Conservation (phyloP, 192 early-diverging fungal genomes). For the Phlyctochytrium planicorne region DNA sequence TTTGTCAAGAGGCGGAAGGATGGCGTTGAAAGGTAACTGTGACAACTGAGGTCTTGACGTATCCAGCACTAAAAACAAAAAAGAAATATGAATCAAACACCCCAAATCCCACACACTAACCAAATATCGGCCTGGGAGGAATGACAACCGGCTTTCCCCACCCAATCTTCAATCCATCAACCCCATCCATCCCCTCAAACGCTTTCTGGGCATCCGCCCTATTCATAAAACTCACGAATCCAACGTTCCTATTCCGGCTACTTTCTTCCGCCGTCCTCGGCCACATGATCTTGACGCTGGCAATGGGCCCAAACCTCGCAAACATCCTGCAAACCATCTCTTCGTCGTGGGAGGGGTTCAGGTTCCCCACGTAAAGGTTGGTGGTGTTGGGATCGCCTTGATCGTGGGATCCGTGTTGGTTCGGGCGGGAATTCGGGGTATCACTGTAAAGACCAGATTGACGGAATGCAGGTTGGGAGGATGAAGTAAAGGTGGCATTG, state of each 20-base stretch:
- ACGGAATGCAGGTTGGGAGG: background rate
- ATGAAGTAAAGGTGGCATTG: slow-evolving; percentile 9
- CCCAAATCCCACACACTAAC: slow-evolving; percentile 33
- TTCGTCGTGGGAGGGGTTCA: slow-evolving; percentile 74
- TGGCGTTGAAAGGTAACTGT: slow-evolving; percentile 65
- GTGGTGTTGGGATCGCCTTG: slow-evolving; percentile 74
- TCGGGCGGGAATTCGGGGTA: slow-evolving; percentile 13
- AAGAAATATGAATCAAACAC: background rate
- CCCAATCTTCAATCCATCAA: slow-evolving; percentile 57
- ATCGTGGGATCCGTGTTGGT: slow-evolving; percentile 45
- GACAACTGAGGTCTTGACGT: slow-evolving; percentile 22
- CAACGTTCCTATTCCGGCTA: slow-evolving; percentile 74
- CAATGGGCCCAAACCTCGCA: slow-evolving; percentile 80
- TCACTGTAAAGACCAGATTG: background rate
- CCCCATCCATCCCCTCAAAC: slow-evolving; percentile 71
- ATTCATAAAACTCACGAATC: slow-evolving; percentile 90
- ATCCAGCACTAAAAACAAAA: background rate
- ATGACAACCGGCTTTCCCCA: slow-evolving; percentile 84
- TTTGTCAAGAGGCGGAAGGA: slow-evolving; percentile 29
- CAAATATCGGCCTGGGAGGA: slow-evolving; percentile 71
- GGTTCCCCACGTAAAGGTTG: slow-evolving; percentile 82
- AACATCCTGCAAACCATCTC: slow-evolving; percentile 71
- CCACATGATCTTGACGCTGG: slow-evolving; percentile 95
- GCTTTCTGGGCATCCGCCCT: slow-evolving; percentile 70
- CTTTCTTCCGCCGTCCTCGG: slow-evolving; percentile 82